Conservation (phyloP, 495 filamentous ascomycete species). For the Penicillium maclennaniae region DNA sequence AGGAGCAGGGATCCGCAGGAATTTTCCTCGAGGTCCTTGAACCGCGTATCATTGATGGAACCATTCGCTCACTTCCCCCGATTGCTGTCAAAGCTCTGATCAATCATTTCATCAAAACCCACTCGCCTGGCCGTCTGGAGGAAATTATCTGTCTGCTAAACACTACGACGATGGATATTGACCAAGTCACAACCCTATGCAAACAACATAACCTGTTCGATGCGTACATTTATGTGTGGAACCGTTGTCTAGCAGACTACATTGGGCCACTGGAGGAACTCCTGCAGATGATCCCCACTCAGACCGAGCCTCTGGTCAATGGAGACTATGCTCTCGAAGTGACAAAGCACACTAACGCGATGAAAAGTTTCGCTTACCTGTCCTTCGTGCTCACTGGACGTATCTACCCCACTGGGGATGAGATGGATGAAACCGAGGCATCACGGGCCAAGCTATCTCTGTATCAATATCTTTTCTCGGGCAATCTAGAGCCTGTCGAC, state of each 20-base stretch:
- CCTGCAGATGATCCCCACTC: slow-evolving; percentile 59
- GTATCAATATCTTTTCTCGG: slow-evolving; percentile 91
- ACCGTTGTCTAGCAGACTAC: slow-evolving; percentile 80
- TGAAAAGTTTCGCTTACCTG: slow-evolving; percentile 93
- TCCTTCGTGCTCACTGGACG: slow-evolving; percentile 90
- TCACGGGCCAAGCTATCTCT: slow-evolving; percentile 75
- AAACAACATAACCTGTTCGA: slow-evolving; percentile 89
- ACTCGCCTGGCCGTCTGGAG: slow-evolving; percentile 73
- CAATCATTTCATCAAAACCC: slow-evolving; percentile 67
- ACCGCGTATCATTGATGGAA: slow-evolving; percentile 74
- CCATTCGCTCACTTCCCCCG: slow-evolving; percentile 73
- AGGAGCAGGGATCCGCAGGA: slow-evolving; percentile 65
- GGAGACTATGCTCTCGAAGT: slow-evolving; percentile 32
- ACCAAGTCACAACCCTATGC: slow-evolving; percentile 87
- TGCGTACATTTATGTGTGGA: slow-evolving; percentile 96
- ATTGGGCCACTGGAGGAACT: slow-evolving; percentile 87
- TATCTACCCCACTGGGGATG: slow-evolving; percentile 80
- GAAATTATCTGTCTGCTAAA: slow-evolving; percentile 93
- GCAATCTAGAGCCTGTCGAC: slow-evolving; percentile 57
- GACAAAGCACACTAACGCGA: slow-evolving; percentile 56
- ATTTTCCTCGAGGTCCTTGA: slow-evolving; percentile 86
- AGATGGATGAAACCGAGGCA: slow-evolving; percentile 63
- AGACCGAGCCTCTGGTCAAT: slow-evolving; percentile 27
- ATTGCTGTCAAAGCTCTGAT: slow-evolving; percentile 83
- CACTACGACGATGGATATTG: slow-evolving; percentile 85